Evolutionary conservation across 768 basidiomycete genomes (phyloP).

Genomic region (Leccinum arenicola): DNA sequence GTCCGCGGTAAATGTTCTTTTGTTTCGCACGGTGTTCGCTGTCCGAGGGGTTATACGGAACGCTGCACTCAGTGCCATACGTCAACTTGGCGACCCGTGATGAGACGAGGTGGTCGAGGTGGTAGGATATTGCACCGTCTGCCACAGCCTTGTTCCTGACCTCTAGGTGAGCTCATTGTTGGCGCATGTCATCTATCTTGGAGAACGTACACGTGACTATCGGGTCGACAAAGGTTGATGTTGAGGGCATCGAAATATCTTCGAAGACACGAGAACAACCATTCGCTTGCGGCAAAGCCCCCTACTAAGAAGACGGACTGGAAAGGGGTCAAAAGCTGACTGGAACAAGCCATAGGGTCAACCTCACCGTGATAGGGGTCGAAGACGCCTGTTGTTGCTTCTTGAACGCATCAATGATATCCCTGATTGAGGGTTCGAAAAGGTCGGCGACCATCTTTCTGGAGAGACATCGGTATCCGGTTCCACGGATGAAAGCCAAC

Average conservation of each 20-base stretch:
- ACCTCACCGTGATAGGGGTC: conserved; percentile 33
- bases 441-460: conserved; percentile 41
- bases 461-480: background rate
- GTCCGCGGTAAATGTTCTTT: conserved; percentile 31
- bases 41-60: conserved; percentile 34
- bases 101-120: conserved; percentile 47
- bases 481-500: background rate
- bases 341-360: background rate
- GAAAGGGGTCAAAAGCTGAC: background rate
- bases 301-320: conserved; percentile 50
- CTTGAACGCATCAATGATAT: conserved; percentile 35
- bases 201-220: conserved; percentile 50
- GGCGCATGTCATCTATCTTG: background rate
- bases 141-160: conserved; percentile 50
- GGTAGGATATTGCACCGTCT: conserved; percentile 45
- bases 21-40: conserved; percentile 41
- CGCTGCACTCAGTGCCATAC: conserved; percentile 43
- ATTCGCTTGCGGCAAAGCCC: conserved; percentile 51
- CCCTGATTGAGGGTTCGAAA: conserved; percentile 44
- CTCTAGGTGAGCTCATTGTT: conserved; percentile 10
- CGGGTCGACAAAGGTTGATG: conserved; percentile 47
- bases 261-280: conserved; percentile 44
- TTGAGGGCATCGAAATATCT: conserved; percentile 35
- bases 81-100: conserved; percentile 46
- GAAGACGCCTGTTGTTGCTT: conserved; percentile 30